A percentile compares a stretch with the other conserved stretches of the same genome.
phyloP scores from a whole-genome alignment of 495 filamentous ascomycete genomes.

The Penicillium fimorum region DNA sequence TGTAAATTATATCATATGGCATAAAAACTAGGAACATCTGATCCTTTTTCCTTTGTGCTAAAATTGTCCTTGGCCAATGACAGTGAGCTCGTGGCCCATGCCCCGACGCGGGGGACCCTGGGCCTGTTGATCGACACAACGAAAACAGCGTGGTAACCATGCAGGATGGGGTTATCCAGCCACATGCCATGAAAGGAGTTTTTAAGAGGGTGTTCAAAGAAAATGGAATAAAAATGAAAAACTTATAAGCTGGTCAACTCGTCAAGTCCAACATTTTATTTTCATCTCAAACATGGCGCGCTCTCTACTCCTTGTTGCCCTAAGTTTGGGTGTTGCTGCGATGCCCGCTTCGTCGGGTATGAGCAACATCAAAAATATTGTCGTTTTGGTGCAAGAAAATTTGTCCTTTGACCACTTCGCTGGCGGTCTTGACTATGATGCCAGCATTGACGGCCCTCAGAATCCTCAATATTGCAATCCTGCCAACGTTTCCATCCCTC shows the following conservation, averaged over 20 bases:
- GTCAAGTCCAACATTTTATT: neutral
- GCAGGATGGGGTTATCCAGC: neutral
- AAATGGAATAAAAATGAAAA: neutral
- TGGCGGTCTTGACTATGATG: slow-evolving; percentile 39
- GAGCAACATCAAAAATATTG: slow-evolving; percentile 45
- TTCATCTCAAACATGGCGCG: slow-evolving; percentile 2
- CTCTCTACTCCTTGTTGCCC: slow-evolving; percentile 5
- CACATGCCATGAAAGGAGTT: slow-evolving; percentile 4
- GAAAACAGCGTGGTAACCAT: too few species aligned
- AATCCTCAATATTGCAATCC: slow-evolving; percentile 43
- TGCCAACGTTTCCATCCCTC: slow-evolving; percentile 34
- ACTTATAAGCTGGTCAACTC: neutral
- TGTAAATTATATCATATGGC: neutral
- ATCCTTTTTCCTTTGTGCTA: neutral
- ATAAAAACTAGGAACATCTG: neutral
- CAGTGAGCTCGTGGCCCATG: slow-evolving; percentile 4
- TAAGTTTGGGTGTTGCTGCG: slow-evolving; percentile 14
- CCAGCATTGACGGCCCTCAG: slow-evolving; percentile 34
- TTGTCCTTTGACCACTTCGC: slow-evolving; percentile 45
- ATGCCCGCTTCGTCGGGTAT: slow-evolving; percentile 17
- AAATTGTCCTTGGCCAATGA: neutral
- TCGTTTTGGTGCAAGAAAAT: slow-evolving; percentile 47
- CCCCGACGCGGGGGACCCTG: slow-evolving; percentile 7
- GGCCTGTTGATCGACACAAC: slow-evolving; percentile 1
- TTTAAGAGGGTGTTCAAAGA: slow-evolving; percentile 1